Percentiles rank a stretch among this genome's conserved stretches.
phyloP scores from a whole-genome alignment of 495 filamentous ascomycete species.

The Pseudomonodictys pantanalensis region DNA sequence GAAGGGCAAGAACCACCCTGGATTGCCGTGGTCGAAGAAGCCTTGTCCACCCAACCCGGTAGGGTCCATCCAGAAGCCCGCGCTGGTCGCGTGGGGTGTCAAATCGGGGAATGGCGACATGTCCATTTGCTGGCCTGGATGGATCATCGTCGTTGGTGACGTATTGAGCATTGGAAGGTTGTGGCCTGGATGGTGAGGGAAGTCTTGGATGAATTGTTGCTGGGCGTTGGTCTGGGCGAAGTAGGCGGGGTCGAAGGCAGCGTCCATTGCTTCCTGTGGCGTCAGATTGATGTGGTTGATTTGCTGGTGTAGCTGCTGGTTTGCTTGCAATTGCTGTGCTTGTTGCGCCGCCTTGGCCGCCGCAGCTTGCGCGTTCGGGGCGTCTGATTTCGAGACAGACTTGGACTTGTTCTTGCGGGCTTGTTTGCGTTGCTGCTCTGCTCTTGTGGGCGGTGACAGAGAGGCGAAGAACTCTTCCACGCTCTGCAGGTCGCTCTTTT shows the following conservation, averaged over 20 bases:
- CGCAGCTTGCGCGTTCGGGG: not conserved
- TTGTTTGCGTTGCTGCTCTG: constrained; percentile 44
- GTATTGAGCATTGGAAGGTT: constrained; percentile 22
- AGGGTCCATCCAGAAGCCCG: constrained; percentile 30
- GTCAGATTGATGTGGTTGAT: constrained; percentile 25
- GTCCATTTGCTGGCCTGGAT: constrained; percentile 35
- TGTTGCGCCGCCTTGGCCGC: constrained; percentile 19
- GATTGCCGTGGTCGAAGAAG: constrained; percentile 48
- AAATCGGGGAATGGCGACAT: constrained; percentile 25
- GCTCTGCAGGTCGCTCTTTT: constrained; percentile 83
- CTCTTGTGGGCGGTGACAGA: constrained; percentile 63
- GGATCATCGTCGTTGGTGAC: constrained; percentile 26
- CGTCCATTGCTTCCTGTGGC: constrained; percentile 21
- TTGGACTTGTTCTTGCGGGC: constrained; percentile 40
- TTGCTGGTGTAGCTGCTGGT: constrained; percentile 31
- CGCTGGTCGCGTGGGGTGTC: constrained; percentile 5
- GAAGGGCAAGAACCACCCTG: constrained; percentile 93
- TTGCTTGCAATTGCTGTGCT: constrained; percentile 31
- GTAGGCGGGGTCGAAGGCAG: constrained; percentile 29
- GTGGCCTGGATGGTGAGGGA: constrained; percentile 16
- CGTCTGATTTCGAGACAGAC: constrained; percentile 23
- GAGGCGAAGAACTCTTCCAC: constrained; percentile 94
- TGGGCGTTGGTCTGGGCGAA: constrained; percentile 18
- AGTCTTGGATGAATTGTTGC: constrained; percentile 14
- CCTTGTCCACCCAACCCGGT: constrained; percentile 18